phyloP scores from a whole-genome alignment of 2,329 filamentous ascomycete genomes.

The Stachybotrys chlorohalonatus region DNA sequence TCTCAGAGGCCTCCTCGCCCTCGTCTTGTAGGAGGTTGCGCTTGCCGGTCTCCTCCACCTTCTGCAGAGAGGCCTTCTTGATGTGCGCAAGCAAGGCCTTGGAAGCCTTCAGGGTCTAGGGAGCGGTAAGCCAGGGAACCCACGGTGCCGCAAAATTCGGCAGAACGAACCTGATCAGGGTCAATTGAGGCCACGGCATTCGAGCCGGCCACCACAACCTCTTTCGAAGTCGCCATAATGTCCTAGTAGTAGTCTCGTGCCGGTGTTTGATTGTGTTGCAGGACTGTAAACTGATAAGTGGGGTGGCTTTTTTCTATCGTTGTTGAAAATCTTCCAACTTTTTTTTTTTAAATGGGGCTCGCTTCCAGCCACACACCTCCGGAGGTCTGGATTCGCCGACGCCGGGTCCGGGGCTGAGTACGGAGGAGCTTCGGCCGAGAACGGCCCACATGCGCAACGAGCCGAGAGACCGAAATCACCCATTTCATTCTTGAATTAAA shows the following conservation, averaged over 20 bases:
- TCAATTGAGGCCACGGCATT: conserved; percentile 25
- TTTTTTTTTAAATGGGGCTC: background rate
- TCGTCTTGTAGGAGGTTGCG: conserved; percentile 46
- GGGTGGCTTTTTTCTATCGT: background rate
- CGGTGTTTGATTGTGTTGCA: background rate
- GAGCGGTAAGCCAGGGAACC: conserved; percentile 4
- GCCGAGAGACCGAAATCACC: background rate
- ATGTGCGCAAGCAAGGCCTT: conserved; percentile 55
- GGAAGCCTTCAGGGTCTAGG: conserved; percentile 51
- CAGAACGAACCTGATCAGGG: conserved; percentile 28
- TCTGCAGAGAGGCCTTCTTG: conserved; percentile 43
- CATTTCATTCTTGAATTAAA: background rate
- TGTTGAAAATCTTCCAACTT: background rate
- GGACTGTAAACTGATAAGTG: background rate
- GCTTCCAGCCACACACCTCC: background rate
- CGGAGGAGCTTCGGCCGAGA: background rate
- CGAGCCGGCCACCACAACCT: conserved; percentile 22
- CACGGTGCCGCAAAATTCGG: background rate
- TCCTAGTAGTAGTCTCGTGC: background rate
- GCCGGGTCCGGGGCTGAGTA: background rate
- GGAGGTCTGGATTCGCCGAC: background rate
- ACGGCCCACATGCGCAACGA: background rate
- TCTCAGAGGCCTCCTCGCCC: conserved; percentile 29
- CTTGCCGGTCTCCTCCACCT: conserved; percentile 37
- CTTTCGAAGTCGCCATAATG: conserved; percentile 32